phyloP scores from a whole-genome alignment of 768 basidiomycete species.

The Hygrophoropsis aurantiaca region DNA sequence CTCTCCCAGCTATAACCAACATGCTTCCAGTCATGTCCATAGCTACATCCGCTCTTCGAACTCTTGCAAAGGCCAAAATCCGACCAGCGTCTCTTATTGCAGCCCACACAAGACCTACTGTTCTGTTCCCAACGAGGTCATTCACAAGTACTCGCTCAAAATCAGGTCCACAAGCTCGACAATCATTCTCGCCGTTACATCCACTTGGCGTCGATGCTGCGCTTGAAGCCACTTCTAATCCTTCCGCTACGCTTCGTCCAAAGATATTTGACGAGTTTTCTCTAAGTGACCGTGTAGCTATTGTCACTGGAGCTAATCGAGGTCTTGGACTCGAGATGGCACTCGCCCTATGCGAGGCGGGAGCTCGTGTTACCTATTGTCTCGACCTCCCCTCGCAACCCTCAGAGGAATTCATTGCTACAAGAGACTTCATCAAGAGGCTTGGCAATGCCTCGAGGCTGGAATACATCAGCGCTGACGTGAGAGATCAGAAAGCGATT shows the following conservation, averaged over 20 bases:
- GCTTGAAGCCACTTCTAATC: constrained; percentile 32
- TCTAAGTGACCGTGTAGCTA: constrained; percentile 22
- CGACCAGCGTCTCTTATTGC: no score
- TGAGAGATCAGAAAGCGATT: constrained; percentile 20
- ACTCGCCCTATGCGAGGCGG: constrained; percentile 25
- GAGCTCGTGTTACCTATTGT: constrained; percentile 43
- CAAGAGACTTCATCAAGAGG: constrained; percentile 43
- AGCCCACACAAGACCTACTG: no score
- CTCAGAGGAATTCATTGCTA: constrained; percentile 45
- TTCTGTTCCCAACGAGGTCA: no score
- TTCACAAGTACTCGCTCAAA: no score
- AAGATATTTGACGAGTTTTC: constrained; percentile 45
- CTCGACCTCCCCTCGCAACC: constrained; percentile 14
- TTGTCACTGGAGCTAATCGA: constrained; percentile 26
- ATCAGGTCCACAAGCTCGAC: no score
- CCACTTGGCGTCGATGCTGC: constrained; percentile 59
- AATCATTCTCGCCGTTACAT: constrained; percentile 33
- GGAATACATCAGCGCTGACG: constrained; percentile 22
- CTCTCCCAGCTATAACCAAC: no score
- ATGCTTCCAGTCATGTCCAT: no score
- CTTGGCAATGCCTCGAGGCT: constrained; percentile 30
- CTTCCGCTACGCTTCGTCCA: constrained; percentile 27
- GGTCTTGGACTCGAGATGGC: constrained; percentile 34
- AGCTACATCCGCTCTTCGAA: no score
- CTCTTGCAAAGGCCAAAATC: no score